Evolutionary conservation across 164 flowering plant genomes (phyloP), one percentile per base, ranked within the genome.

Genomic region (Cinnamomum micranthum): DNA sequence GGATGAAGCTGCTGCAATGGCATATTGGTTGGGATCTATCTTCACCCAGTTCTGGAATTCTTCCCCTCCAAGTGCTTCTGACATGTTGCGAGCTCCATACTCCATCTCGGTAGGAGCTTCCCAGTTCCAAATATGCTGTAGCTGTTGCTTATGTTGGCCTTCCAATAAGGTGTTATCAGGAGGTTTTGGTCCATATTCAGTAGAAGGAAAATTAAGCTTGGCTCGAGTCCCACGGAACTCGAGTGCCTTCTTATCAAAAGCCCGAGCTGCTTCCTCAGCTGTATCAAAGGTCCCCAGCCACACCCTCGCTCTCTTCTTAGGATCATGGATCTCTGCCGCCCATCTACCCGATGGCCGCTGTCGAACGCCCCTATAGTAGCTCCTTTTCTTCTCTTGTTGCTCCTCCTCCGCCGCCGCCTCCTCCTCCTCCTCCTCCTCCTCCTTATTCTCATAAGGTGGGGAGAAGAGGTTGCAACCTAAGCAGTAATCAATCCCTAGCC

Each of bases 201-300:
- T 25, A 13, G 20, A 51, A 4, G 71, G 71, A 28, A 74, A 74
- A 68, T 74, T 74, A 27, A 74, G 71, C 66, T 67, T 74, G n/a
- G 76, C 76, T 0, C 66, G 71, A 6, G 66, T 12, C 22, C 76
- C 76, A 12, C 62, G 64, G 24, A 74, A 68, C 71, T 68, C 70
- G 4, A 74, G 55, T 25, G 76, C 76, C 1, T 64, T 52, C 12
- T 25, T 27, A 33, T 74, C 76, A 50, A 67, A 74, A 7, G 76
- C 76, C 20, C 71, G 68, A 3, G 76, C 76, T 0, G 76, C 76
- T 13, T 67, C 71, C 55, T 67, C 66, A 14, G 71, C 71, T 27
- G 65, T 74, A 15, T 68, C 65, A 27, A 67, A 74, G n/a, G 76
- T 74, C 27, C 76, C 76, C 19, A 67, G 66, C 76, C 76, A 74